phyloP scores from a whole-genome alignment of 345 rosid species.

The Turnera subulata region DNA sequence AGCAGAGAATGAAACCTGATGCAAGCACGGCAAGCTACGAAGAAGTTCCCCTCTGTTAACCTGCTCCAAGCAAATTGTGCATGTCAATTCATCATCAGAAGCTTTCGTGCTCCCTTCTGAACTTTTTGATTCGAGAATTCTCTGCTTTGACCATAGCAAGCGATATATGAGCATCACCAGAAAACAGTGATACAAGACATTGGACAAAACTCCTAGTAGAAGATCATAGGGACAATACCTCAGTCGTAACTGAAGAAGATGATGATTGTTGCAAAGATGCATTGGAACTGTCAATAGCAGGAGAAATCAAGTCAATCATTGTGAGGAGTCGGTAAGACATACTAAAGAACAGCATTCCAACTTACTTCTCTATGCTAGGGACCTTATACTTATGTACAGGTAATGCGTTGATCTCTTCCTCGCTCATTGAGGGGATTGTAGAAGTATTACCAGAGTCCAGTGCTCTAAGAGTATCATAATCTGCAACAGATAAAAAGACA shows the following conservation, averaged over 20 bases:
- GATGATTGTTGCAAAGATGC: constrained; percentile 36
- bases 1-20: constrained; percentile 44
- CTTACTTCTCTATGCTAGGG: constrained; percentile 44
- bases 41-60: constrained; percentile 60
- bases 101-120: constrained; percentile 33
- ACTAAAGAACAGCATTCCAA: neutral
- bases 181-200: neutral
- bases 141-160: constrained; percentile 21
- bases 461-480: constrained; percentile 92
- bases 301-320: neutral
- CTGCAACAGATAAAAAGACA: constrained; percentile 28
- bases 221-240: constrained; percentile 46
- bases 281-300: constrained; percentile 31
- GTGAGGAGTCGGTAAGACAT: neutral
- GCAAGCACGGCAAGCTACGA: constrained; percentile 71
- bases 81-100: constrained; percentile 55
- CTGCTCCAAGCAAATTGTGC: constrained; percentile 71
- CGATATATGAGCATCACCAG: constrained; percentile 1
- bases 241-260: constrained; percentile 36
- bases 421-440: constrained; percentile 70
- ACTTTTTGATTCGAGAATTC: constrained; percentile 38
- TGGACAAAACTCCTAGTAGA: too few species aligned
- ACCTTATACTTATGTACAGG: constrained; percentile 85
- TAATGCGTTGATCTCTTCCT: constrained; percentile 88
- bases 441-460: constrained; percentile 74